Conservation (phyloP, 2,329 filamentous ascomycete species). For the Penicillium sp. region DNA sequence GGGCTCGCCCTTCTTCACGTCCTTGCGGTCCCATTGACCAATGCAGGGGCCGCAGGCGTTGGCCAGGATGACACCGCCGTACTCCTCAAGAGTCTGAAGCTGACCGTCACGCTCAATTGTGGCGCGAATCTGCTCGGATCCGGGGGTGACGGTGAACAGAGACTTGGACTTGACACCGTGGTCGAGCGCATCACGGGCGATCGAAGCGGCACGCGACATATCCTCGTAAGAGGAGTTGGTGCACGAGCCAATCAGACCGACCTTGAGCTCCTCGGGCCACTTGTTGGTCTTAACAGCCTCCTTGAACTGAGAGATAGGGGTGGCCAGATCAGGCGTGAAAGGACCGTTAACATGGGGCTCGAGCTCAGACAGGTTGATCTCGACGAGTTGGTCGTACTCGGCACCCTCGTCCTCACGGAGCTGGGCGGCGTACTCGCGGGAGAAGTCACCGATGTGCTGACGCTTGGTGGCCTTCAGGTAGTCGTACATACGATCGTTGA, state of each 20-base stretch:
- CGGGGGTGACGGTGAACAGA: conserved; percentile 94
- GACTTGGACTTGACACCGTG: conserved; percentile 88
- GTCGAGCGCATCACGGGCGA: conserved; percentile 84
- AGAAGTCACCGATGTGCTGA: conserved; percentile 65
- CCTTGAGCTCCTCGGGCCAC: conserved; percentile 89
- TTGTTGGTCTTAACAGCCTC: conserved; percentile 75
- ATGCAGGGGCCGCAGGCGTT: conserved; percentile 95
- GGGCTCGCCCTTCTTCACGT: conserved; percentile 89
- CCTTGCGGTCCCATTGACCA: conserved; percentile 90
- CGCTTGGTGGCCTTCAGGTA: conserved; percentile 85
- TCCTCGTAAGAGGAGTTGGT: conserved; percentile 99
- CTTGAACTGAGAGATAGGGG: conserved; percentile 86
- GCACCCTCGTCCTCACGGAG: conserved; percentile 76
- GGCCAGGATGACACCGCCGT: conserved; percentile 83
- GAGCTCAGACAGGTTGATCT: conserved; percentile 82
- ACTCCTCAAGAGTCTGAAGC: conserved; percentile 77
- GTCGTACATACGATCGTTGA: conserved; percentile 74
- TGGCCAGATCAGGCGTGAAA: conserved; percentile 92
- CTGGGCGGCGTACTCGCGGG: conserved; percentile 55
- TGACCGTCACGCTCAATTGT: conserved; percentile 88
- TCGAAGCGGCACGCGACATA: conserved; percentile 90
- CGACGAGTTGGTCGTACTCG: conserved; percentile 85
- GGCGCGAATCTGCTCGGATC: conserved; percentile 93
- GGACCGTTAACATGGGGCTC: conserved; percentile 98
- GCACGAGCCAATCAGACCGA: conserved; percentile 93